These are phyloP conservation scores for Fusarium irregulare DNA, from an alignment of 2,329 filamentous ascomycete genomes.

Conservation along the genomic window DNA sequence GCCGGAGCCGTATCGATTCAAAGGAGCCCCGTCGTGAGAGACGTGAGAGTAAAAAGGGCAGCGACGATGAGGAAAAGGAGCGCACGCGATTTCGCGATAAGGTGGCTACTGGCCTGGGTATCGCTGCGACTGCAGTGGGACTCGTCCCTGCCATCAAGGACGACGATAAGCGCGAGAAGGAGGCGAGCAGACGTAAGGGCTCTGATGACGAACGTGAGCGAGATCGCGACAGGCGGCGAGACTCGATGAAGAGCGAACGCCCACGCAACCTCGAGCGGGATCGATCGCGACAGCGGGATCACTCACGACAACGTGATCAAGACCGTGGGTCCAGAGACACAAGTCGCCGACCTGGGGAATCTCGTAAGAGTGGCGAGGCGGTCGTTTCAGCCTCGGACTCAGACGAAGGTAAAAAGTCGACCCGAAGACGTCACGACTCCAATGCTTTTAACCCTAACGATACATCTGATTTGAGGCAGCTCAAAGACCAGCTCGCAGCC, in stretches of 20 bases:
- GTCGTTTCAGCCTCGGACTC: slow-evolving; percentile 54
- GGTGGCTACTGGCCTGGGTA: slow-evolving; percentile 59
- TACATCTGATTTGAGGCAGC: slow-evolving; percentile 59
- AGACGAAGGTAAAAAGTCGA: slow-evolving; percentile 54
- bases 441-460: slow-evolving; percentile 65
- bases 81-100: slow-evolving; percentile 61
- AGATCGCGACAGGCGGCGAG: slow-evolving; percentile 24
- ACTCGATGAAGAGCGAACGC: slow-evolving; percentile 1
- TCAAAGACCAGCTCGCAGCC: slow-evolving; percentile 63
- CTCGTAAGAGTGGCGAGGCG: slow-evolving; percentile 52
- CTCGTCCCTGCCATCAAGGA: slow-evolving; percentile 54
- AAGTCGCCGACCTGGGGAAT: slow-evolving; percentile 54
- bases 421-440: slow-evolving; percentile 54
- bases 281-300: slow-evolving; percentile 36
- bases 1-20: slow-evolving; percentile 41
- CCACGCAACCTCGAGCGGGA: slow-evolving; percentile 26
- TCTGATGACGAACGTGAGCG: slow-evolving; percentile 49
- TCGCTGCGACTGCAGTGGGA: slow-evolving; percentile 62
- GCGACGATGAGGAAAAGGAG: slow-evolving; percentile 54
- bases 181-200: slow-evolving; percentile 46
- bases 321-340: slow-evolving; percentile 46
- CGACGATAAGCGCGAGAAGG: slow-evolving; percentile 54
- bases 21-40: slow-evolving; percentile 48
- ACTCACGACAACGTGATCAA: slow-evolving; percentile 37
- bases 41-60: slow-evolving; percentile 47